Base-by-base conservation (phyloP, 1,284 basidiomycete genomes). In the Ganoderma sp. region DNA sequence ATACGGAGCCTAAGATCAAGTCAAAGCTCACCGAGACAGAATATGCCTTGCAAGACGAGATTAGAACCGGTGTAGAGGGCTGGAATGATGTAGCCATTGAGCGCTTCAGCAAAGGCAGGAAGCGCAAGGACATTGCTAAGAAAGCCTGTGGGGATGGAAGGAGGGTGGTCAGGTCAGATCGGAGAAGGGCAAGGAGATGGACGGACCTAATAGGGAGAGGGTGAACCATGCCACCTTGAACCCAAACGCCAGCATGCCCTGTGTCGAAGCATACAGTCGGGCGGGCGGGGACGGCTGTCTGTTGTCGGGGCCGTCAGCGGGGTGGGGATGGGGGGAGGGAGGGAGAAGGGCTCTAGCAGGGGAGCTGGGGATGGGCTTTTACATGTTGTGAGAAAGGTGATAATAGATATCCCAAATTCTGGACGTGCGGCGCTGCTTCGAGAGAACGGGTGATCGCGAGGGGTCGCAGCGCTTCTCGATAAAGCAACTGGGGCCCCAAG, bases 81-180 rank as follows among this genome's bases (percentile, higher is more conserved):
- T 7, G 85, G 82, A 1, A 80, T 80, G 84, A 86, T 86, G 73
- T 75, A 78, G 8, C 80, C 78, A 54, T 80, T 78, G 9, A 82
- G 76, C 7, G 77, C 78, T 32, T 78, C 76, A 28, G 81, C 80
- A 71, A 87, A 84, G 0, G 82, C 80, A 67, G 83, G 77, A 54
- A 87, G 75, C 28, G 83, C 81, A 58, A 80, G 73, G 83, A 85
- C 84, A 75, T 83, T 87, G 73, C 80, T 78, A 50, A 86, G 66
- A 57, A 85, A 75, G 43, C 87, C 87, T 88, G 69, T 15, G 39
- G 39, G 22, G 39, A 42, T 39, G 6, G 50, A 5, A 8, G 57
- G 19, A 58, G 62, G n/a, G 22, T 19, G 52, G 6, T 28, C 22
- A 65, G 43, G 25, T n/a, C 39, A 54, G 64, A 48, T 57, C 37